Conservation (phyloP, 352 stramenopile species). For the Phytophthora cryptogea region DNA sequence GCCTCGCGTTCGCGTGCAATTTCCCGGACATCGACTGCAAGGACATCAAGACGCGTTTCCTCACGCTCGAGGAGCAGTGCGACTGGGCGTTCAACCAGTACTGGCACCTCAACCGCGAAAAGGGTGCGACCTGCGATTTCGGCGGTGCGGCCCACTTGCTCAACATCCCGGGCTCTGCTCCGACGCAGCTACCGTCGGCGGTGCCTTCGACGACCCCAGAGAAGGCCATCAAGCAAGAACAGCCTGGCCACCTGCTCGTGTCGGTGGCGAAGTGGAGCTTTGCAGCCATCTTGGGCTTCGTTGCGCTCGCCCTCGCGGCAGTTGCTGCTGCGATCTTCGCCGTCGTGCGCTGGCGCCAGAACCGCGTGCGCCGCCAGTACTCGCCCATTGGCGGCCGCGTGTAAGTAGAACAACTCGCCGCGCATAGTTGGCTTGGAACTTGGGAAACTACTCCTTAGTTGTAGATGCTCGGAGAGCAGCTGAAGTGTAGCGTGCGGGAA, state of each 20-base stretch:
- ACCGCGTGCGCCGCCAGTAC: slow-evolving; percentile 47
- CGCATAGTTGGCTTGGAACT: neutral
- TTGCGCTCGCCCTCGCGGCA: slow-evolving; percentile 19
- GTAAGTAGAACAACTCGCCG: slow-evolving; percentile 24
- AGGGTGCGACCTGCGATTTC: slow-evolving; percentile 83
- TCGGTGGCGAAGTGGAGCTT: slow-evolving; percentile 39
- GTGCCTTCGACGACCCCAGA: slow-evolving; percentile 4
- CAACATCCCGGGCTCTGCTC: slow-evolving; percentile 20
- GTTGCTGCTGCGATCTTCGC: slow-evolving; percentile 34
- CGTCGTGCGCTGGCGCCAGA: slow-evolving; percentile 36
- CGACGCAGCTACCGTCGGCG: slow-evolving; percentile 16
- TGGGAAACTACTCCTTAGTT: neutral
- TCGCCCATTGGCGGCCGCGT: slow-evolving; percentile 45
- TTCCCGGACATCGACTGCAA: slow-evolving; percentile 59
- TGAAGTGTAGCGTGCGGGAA: slow-evolving; percentile 2
- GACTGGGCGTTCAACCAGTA: slow-evolving; percentile 82
- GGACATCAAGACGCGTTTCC: slow-evolving; percentile 53
- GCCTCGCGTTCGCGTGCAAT: slow-evolving; percentile 71
- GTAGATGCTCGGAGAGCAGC: neutral
- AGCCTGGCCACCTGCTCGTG: slow-evolving; percentile 29
- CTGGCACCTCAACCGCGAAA: slow-evolving; percentile 72
- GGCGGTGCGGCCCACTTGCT: slow-evolving; percentile 69
- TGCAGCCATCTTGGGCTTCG: slow-evolving; percentile 29
- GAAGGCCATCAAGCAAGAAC: slow-evolving; percentile 14
- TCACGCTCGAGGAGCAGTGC: slow-evolving; percentile 68